phyloP scores from a whole-genome alignment of 116 monocot species.

The Trichopus zeylanicus region DNA sequence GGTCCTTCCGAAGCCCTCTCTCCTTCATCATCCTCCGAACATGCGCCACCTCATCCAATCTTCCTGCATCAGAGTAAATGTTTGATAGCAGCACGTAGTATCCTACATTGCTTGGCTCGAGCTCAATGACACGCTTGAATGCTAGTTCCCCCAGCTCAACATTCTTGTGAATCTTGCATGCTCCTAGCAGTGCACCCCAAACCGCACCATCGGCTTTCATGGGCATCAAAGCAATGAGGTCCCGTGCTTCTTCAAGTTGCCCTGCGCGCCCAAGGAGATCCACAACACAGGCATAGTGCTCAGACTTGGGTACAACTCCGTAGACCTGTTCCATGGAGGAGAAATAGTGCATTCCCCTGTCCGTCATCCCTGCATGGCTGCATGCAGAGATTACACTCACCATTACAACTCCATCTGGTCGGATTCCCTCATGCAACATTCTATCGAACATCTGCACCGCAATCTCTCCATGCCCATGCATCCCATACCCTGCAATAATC shows the following conservation, averaged over 20 bases:
- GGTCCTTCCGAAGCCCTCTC: constrained; percentile 73
- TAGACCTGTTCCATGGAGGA: too few relatives aligned
- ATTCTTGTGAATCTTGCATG: constrained; percentile 72
- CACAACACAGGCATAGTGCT: too few relatives aligned
- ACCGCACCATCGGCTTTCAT: constrained; percentile 62
- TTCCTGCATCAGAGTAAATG: constrained; percentile 52
- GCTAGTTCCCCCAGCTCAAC: constrained; percentile 49
- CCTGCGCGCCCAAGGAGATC: constrained; percentile 80
- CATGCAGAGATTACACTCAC: too few relatives aligned
- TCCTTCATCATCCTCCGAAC: constrained; percentile 56
- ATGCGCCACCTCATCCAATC: constrained; percentile 41
- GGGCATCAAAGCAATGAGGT: constrained; percentile 52
- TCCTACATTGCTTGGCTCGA: constrained; percentile 67
- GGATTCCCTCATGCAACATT: constrained; percentile 37
- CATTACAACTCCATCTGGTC: constrained; percentile 60
- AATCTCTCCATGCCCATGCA: constrained; percentile 52
- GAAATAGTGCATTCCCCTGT: too few relatives aligned
- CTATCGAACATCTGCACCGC: constrained; percentile 43
- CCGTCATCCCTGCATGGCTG: too few relatives aligned
- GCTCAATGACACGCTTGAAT: constrained; percentile 32
- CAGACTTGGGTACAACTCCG: too few relatives aligned
- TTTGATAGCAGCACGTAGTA: constrained; percentile 71
- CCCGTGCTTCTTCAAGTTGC: constrained; percentile 31
- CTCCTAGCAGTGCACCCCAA: constrained; percentile 74
- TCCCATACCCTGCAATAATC: constrained; percentile 53